Evolutionary conservation across 1,284 basidiomycete species (phyloP), one percentile per base, ranked within the genome.

Genomic region (Naganishia liquefaciens): DNA sequence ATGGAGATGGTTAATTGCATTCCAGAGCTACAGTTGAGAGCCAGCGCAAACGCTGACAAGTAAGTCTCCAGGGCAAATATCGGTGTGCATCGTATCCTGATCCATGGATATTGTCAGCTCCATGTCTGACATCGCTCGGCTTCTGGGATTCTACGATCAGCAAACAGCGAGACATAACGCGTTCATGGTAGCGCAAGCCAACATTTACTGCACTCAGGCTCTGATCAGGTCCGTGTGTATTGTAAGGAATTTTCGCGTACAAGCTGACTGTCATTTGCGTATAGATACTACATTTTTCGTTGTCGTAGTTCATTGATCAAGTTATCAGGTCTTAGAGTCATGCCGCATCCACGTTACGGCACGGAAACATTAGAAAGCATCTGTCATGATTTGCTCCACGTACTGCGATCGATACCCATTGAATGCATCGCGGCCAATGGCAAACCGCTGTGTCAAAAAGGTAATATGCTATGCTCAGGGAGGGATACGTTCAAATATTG

Each of bases 121-220:
- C 0, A 25, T 65, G 19, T 55, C 64, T n/a, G 64, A 65, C 30
- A 44, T 65, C 19, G 43, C 47, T 40, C 55, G 64, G 5, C 50
- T 65, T 6, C 28, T 50, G 4, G 57, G 54, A 5, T 65, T 65
- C 57, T 65, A 60, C 42, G 64, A 65, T 40, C 44, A 54, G 13
- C 37, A 43, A 37, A 57, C 55, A 44, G 57, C 30, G 17, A 40
- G 55, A 13, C 47, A 46, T 42, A 54, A 65, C 23, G 54, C 64
- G 10, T 93, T 89, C 82, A 82, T 91, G 49, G 90, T 93, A 53
- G 89, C 91, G 84, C 90, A 92, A 76, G 88, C 88, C 39, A 93
- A 93, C 73, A 80, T 92, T 47, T 93, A 89, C 73, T 90, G 92
- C 68, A 92, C 90, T 17, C 90, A 91, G 83, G 47, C 54, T 25